These are phyloP conservation scores for Heliosperma pusillum DNA, from an alignment of 148 eudicot genomes.

Conservation along the genomic window DNA sequence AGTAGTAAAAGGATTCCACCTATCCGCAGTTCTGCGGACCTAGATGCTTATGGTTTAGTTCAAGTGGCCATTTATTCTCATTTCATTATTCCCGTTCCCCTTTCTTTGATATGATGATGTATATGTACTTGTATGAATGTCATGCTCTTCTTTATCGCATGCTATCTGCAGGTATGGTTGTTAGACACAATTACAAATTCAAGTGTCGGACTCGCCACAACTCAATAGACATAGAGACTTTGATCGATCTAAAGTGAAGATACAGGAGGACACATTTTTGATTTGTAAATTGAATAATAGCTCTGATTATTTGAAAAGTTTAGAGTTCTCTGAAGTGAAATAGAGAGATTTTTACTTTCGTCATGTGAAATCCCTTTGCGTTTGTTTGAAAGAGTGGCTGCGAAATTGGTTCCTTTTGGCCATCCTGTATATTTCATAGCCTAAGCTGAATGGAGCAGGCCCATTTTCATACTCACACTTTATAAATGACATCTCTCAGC, in stretches of 20 bases:
- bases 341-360: neutral
- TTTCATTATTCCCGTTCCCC: neutral
- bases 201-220: neutral
- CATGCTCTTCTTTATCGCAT: neutral
- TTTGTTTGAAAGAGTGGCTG: neutral
- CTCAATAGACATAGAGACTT: neutral
- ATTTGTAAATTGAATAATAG: too few species aligned
- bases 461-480: neutral
- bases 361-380: neutral
- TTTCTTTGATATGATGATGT: constrained; percentile 7
- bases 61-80: neutral
- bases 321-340: neutral
- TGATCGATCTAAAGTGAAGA: neutral
- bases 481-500: neutral
- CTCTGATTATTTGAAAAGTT: too few species aligned
- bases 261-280: neutral
- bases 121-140: neutral
- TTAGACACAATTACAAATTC: neutral
- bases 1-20: too few species aligned
- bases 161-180: neutral
- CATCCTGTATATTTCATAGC: neutral
- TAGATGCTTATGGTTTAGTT: neutral
- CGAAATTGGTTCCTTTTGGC: neutral
- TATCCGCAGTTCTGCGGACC: neutral
- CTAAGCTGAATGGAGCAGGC: neutral